Percentiles rank a stretch among this genome's conserved stretches.
These are phyloP conservation scores for Apostasia shenzhenica DNA, from an alignment of 106 monocot genomes.

Conservation along the genomic window DNA sequence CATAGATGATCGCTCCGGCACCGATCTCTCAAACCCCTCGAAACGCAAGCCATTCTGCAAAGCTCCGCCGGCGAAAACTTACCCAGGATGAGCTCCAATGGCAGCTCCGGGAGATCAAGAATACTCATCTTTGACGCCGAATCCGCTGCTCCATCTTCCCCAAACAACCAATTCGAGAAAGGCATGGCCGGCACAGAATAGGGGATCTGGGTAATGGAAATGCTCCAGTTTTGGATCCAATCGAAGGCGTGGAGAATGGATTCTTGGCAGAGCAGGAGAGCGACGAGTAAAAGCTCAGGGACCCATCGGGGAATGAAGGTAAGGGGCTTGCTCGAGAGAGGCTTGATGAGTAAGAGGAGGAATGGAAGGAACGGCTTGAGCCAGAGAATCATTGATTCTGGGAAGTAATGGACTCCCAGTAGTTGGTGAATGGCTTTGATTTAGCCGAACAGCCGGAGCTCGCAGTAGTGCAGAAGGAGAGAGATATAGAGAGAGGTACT, in stretches of 20 bases:
- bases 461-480: background rate
- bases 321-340: slow-evolving; percentile 12
- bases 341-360: slow-evolving; percentile 5
- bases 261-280: slow-evolving; percentile 30
- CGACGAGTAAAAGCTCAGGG: slow-evolving; percentile 25
- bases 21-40: slow-evolving; percentile 38
- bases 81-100: slow-evolving; percentile 54
- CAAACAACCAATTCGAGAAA: background rate
- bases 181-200: background rate
- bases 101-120: slow-evolving; percentile 75
- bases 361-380: slow-evolving; percentile 26
- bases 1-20: slow-evolving; percentile 62
- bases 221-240: slow-evolving; percentile 6
- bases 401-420: too few species aligned
- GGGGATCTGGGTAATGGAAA: background rate
- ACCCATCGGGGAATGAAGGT: slow-evolving; percentile 36
- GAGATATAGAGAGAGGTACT: background rate
- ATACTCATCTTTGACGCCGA: slow-evolving; percentile 18
- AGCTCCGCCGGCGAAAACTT: slow-evolving; percentile 53
- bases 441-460: background rate
- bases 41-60: slow-evolving; percentile 54
- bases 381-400: background rate
- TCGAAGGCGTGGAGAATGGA: slow-evolving; percentile 6
- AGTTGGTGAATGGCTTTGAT: background rate
- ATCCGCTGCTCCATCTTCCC: background rate